Conservation (phyloP, 2,329 filamentous ascomycete genomes). For the Diaporthe destruens region DNA sequence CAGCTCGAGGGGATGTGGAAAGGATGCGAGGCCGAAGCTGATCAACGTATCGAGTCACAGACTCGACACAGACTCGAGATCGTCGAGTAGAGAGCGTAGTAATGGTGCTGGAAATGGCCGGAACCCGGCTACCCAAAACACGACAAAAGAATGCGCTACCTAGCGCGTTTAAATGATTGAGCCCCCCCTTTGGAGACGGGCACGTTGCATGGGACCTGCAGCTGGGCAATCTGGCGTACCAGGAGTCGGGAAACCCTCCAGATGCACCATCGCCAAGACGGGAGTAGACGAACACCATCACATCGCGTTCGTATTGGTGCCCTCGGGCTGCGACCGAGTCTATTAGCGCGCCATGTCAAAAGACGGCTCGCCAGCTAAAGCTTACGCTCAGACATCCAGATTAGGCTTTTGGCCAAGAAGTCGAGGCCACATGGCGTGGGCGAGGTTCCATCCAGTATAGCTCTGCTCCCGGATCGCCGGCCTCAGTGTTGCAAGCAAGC, state of each 20-base stretch:
- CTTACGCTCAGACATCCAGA: constrained; percentile 6
- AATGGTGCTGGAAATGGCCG: not conserved
- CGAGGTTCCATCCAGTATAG: constrained; percentile 17
- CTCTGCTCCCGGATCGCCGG: constrained; percentile 22
- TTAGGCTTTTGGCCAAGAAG: constrained; percentile 12
- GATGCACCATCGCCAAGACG: constrained; percentile 28
- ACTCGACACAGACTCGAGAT: constrained; percentile 31
- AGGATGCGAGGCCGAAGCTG: not conserved
- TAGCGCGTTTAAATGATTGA: constrained; percentile 28
- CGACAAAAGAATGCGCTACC: constrained; percentile 5
- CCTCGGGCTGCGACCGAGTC: constrained; percentile 18
- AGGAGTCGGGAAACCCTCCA: not conserved
- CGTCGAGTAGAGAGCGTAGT: not conserved
- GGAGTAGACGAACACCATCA: constrained; percentile 12
- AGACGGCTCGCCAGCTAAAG: constrained; percentile 23
- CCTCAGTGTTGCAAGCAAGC: not conserved
- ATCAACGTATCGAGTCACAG: constrained; percentile 24
- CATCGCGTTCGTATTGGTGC: constrained; percentile 14
- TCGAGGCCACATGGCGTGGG: not conserved
- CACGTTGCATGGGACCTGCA: constrained; percentile 23
- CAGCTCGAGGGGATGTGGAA: not conserved
- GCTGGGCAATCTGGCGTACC: constrained; percentile 13
- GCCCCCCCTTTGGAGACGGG: constrained; percentile 14
- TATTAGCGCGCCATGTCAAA: constrained; percentile 23
- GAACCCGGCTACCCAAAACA: not conserved